These are phyloP conservation scores for Penicillium sp. DNA, from an alignment of 2,329 filamentous ascomycete genomes.

Conservation along the genomic window DNA sequence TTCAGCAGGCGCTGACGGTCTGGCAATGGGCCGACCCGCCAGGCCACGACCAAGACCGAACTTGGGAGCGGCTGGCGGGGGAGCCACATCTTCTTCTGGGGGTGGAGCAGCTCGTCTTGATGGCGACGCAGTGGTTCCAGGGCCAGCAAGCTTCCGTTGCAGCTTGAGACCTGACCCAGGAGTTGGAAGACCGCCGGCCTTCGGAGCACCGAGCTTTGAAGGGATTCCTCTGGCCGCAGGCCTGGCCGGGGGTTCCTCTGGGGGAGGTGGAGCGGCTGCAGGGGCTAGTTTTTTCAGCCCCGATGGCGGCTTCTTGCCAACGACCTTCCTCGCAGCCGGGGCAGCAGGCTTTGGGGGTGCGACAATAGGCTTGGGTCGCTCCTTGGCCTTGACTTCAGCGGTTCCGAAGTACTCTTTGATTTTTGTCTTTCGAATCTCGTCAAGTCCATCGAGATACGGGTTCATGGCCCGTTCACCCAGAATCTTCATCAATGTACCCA, in stretches of 20 bases:
- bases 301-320: conserved; percentile 53
- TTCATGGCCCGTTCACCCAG: conserved; percentile 96
- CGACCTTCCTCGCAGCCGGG: conserved; percentile 58
- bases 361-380: conserved; percentile 78
- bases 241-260: conserved; percentile 44
- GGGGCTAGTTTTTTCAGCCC: conserved; percentile 52
- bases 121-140: conserved; percentile 43
- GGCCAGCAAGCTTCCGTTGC: conserved; percentile 45
- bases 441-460: conserved; percentile 83
- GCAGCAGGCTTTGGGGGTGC: conserved; percentile 60
- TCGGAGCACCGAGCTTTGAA: conserved; percentile 49
- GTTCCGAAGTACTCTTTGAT: conserved; percentile 88
- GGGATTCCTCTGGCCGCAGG: conserved; percentile 41
- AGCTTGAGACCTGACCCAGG: conserved; percentile 46
- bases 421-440: conserved; percentile 93
- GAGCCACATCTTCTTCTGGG: conserved; percentile 46
- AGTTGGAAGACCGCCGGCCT: conserved; percentile 42
- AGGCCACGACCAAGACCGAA: conserved; percentile 72
- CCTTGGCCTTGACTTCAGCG: conserved; percentile 83
- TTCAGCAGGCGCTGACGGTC: conserved; percentile 56
- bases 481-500: conserved; percentile 98
- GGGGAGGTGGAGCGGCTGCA: conserved; percentile 31
- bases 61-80: conserved; percentile 49
- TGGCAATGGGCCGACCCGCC: conserved; percentile 79
- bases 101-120: conserved; percentile 48